These are phyloP conservation scores for Xylariales sp. DNA, from an alignment of 2,329 filamentous ascomycete genomes.

Conservation along the genomic window DNA sequence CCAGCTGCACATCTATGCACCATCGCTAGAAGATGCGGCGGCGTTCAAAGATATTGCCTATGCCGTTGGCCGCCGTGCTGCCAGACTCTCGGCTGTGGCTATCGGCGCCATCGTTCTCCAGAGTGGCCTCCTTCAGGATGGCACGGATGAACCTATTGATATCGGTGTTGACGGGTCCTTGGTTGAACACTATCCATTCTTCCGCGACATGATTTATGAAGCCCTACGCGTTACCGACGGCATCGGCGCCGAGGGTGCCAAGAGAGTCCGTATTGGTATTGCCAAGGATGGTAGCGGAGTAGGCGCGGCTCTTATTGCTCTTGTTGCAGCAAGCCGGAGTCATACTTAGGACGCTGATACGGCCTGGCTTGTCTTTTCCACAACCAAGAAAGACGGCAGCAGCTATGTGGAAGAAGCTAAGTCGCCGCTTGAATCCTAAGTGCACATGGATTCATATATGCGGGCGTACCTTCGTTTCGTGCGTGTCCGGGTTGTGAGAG, in stretches of 20 bases:
- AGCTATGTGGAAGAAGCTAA: too few relatives aligned
- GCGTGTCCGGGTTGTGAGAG: too few relatives aligned
- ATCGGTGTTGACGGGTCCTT: conserved; percentile 92
- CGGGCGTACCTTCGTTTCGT: too few relatives aligned
- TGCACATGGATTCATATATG: too few relatives aligned
- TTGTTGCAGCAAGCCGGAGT: conserved; percentile 77
- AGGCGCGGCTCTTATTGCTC: conserved; percentile 90
- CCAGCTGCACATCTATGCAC: conserved; percentile 69
- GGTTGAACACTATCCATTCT: conserved; percentile 93
- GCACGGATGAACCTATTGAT: conserved; percentile 70
- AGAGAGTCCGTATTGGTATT: conserved; percentile 87
- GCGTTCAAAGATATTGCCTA: conserved; percentile 80
- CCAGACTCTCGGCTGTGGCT: conserved; percentile 81
- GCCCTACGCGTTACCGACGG: conserved; percentile 71
- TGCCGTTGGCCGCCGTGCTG: conserved; percentile 83
- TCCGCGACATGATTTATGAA: conserved; percentile 83
- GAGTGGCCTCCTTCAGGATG: conserved; percentile 64
- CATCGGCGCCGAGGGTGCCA: conserved; percentile 74
- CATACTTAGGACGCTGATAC: too few relatives aligned
- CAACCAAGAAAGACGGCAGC: too few relatives aligned
- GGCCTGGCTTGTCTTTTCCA: too few relatives aligned
- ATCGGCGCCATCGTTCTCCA: conserved; percentile 81
- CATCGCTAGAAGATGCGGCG: conserved; percentile 78
- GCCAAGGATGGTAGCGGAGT: conserved; percentile 95
- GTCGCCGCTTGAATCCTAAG: too few relatives aligned